Conservation (phyloP, 805 yeast species). For the Pichia manshurica region DNA sequence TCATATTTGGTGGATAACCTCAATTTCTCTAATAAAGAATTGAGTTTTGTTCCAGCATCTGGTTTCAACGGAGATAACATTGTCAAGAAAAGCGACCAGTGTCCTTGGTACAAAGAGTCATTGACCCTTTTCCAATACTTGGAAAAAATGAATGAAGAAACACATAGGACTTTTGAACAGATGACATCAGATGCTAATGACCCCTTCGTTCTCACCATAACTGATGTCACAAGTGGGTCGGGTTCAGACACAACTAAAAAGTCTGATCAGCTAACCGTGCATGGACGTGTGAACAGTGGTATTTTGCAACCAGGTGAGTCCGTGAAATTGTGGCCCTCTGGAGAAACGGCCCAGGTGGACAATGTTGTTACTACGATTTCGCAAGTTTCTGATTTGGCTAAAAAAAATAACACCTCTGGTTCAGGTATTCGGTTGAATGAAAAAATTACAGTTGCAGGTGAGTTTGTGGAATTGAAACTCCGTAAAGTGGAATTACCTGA, state of each 20-base stretch:
- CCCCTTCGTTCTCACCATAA: constrained; percentile 50
- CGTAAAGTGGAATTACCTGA: constrained; percentile 32
- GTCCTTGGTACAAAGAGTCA: constrained; percentile 29
- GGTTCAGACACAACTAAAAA: constrained; percentile 20
- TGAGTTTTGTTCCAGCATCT: constrained; percentile 60
- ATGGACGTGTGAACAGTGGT: constrained; percentile 69
- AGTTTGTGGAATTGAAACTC: constrained; percentile 44
- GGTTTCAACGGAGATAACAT: constrained; percentile 68
- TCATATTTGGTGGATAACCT: constrained; percentile 49
- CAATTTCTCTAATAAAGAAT: constrained; percentile 37
- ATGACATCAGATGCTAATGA: constrained; percentile 25
- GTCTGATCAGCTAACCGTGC: constrained; percentile 44
- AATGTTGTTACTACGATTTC: constrained; percentile 24
- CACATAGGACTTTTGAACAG: constrained; percentile 17
- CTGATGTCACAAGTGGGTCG: constrained; percentile 40
- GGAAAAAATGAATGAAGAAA: constrained; percentile 30
- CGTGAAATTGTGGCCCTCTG: constrained; percentile 49
- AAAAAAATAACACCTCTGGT: constrained; percentile 15
- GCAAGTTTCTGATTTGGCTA: constrained; percentile 15
- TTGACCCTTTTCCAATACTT: constrained; percentile 44
- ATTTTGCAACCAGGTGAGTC: constrained; percentile 66
- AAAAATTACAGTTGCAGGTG: constrained; percentile 47
- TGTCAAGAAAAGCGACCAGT: constrained; percentile 34
- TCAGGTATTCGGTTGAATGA: constrained; percentile 15
- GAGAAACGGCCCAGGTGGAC: constrained; percentile 39